Evolutionary conservation across 2,329 filamentous ascomycete species (phyloP).

Genomic region (Aspergillus sp.): DNA sequence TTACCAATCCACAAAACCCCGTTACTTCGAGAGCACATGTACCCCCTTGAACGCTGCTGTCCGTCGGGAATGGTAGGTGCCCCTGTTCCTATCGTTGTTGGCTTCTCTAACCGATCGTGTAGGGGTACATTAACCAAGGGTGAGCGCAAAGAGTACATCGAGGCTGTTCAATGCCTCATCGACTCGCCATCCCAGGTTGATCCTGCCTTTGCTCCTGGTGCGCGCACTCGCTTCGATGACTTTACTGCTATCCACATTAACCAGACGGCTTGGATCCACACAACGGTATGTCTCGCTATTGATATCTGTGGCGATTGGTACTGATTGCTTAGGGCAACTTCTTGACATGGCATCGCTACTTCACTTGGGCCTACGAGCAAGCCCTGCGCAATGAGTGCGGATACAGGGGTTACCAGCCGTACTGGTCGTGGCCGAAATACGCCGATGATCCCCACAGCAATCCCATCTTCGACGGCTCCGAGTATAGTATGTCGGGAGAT

Average conservation of each 20-base stretch:
- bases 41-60: slow-evolving; percentile 14
- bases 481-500: slow-evolving; percentile 46
- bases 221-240: slow-evolving; percentile 51
- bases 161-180: slow-evolving; percentile 47
- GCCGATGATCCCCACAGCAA: slow-evolving; percentile 29
- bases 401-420: slow-evolving; percentile 41
- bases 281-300: slow-evolving; percentile 21
- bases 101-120: background rate
- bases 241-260: slow-evolving; percentile 53
- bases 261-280: slow-evolving; percentile 47
- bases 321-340: slow-evolving; percentile 27
- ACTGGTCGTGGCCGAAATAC: slow-evolving; percentile 41
- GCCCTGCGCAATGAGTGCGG: slow-evolving; percentile 46
- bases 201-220: slow-evolving; percentile 41
- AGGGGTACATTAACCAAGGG: slow-evolving; percentile 6
- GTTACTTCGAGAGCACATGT: slow-evolving; percentile 8
- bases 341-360: slow-evolving; percentile 48
- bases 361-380: slow-evolving; percentile 44
- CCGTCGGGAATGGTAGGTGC: slow-evolving; percentile 20
- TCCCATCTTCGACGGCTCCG: slow-evolving; percentile 39
- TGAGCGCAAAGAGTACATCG: slow-evolving; percentile 39
- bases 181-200: slow-evolving; percentile 9
- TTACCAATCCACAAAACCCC: slow-evolving; percentile 11
- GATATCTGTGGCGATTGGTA: background rate
- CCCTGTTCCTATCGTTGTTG: background rate